A percentile compares a stretch with the other conserved stretches of the same genome.
Evolutionary conservation across 371 early-diverging fungal genomes (phyloP).

Genomic region (Syncephalastrum sp.): DNA sequence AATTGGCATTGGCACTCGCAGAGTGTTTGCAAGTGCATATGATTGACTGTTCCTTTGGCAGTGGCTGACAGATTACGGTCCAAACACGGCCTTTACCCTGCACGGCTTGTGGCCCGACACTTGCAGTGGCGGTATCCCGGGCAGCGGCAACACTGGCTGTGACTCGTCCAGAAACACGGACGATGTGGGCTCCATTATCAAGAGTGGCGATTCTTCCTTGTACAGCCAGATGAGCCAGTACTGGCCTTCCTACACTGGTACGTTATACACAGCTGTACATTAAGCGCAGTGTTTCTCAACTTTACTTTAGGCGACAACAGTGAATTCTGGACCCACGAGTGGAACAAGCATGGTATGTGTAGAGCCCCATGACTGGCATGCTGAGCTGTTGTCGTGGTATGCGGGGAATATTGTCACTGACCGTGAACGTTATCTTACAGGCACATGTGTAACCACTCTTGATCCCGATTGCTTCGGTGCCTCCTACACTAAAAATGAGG

Average conservation of each 20-base stretch:
- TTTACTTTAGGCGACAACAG: conserved; percentile 24
- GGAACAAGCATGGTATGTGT: conserved; percentile 73
- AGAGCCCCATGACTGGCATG: too few relatives aligned
- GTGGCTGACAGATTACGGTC: conserved; percentile 23
- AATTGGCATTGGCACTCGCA: neutral
- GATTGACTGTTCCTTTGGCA: neutral
- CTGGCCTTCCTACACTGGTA: conserved; percentile 76
- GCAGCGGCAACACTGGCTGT: conserved; percentile 63
- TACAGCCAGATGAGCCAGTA: conserved; percentile 59
- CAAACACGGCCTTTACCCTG: conserved; percentile 17
- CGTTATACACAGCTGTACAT: conserved; percentile 7
- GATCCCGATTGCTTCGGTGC: conserved; percentile 58
- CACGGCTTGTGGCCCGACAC: conserved; percentile 86
- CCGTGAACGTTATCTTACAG: conserved; percentile 5
- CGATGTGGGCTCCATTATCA: conserved; percentile 49
- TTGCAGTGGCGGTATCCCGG: conserved; percentile 55
- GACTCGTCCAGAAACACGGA: conserved; percentile 57
- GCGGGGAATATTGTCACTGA: neutral
- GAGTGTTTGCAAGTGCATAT: too few relatives aligned
- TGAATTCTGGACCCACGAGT: conserved; percentile 74
- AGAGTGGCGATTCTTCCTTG: conserved; percentile 33
- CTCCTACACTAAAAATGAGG: conserved; percentile 45
- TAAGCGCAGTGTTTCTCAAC: neutral
- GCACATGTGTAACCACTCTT: conserved; percentile 67
- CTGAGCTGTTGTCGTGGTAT: neutral